Evolutionary conservation across 148 eudicot species (phyloP).

Genomic region (Diospyros kaki): DNA sequence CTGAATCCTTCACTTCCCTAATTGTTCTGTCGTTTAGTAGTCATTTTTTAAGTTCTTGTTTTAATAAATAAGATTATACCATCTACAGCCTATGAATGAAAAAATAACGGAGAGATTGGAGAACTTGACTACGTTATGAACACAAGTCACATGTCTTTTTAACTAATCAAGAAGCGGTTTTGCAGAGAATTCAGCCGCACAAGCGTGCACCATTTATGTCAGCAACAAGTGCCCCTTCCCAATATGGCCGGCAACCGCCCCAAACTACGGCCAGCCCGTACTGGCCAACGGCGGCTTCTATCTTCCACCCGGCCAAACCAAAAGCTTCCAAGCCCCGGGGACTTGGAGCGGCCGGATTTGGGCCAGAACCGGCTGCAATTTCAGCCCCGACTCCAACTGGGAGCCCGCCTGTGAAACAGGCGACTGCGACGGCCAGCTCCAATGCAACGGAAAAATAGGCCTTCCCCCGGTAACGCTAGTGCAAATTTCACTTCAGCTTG

Average conservation of each 20-base stretch:
- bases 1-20: neutral
- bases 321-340: constrained; percentile 41
- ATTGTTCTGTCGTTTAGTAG: no score
- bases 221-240: constrained; percentile 64
- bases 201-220: constrained; percentile 45
- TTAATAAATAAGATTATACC: no score
- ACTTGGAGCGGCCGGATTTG: constrained; percentile 72
- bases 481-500: constrained; percentile 41
- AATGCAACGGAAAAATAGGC: constrained; percentile 55
- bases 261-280: constrained; percentile 58
- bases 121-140: no score
- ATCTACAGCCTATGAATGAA: no score
- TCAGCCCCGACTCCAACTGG: constrained; percentile 31
- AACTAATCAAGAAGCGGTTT: neutral
- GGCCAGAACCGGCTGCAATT: constrained; percentile 71
- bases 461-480: constrained; percentile 63
- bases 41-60: no score
- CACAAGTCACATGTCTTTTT: neutral
- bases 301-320: constrained; percentile 36
- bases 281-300: constrained; percentile 62
- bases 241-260: constrained; percentile 81
- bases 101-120: no score
- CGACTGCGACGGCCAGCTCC: constrained; percentile 52
- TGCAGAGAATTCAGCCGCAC: constrained; percentile 21
- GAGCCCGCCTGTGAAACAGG: constrained; percentile 58